These are phyloP conservation scores for Pythium phragmitis DNA, from an alignment of 352 stramenopile genomes.

Conservation along the genomic window DNA sequence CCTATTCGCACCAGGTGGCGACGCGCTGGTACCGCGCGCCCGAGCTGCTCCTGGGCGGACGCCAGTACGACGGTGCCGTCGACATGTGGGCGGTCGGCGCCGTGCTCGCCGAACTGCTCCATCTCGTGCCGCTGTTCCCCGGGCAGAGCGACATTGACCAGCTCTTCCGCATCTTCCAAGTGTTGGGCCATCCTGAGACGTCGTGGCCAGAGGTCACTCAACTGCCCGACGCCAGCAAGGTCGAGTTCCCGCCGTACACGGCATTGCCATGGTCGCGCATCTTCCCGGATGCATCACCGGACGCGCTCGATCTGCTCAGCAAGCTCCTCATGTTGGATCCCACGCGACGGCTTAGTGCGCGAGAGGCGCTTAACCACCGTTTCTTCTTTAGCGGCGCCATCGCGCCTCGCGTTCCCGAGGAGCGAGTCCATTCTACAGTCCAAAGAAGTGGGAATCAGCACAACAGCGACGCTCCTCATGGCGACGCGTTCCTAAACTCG, in stretches of 20 bases:
- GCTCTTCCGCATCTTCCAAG: constrained; percentile 68
- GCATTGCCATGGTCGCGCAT: constrained; percentile 40
- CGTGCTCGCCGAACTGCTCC: constrained; percentile 67
- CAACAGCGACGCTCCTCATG: not conserved
- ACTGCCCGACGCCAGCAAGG: constrained; percentile 71
- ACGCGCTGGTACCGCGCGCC: constrained; percentile 85
- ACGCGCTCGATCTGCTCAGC: constrained; percentile 54
- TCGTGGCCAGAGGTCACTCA: constrained; percentile 45
- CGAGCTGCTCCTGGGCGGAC: constrained; percentile 74
- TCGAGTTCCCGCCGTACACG: constrained; percentile 57
- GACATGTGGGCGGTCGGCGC: constrained; percentile 77
- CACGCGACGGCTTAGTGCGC: constrained; percentile 36
- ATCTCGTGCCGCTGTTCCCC: constrained; percentile 63
- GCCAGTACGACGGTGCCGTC: constrained; percentile 54
- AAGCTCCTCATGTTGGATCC: constrained; percentile 40
- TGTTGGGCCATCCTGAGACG: constrained; percentile 53
- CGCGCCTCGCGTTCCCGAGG: not conserved
- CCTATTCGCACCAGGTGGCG: constrained; percentile 73
- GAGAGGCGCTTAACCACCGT: constrained; percentile 29
- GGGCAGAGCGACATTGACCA: constrained; percentile 84
- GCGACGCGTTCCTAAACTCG: constrained; percentile 14
- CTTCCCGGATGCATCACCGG: constrained; percentile 42
- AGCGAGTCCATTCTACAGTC: constrained; percentile 3
- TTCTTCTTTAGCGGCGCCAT: constrained; percentile 23
- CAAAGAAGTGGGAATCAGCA: not conserved